Evolutionary conservation across 2,329 filamentous ascomycete genomes (phyloP), one percentile per base, ranked within the genome.

Genomic region (Zymoseptoria passerinii): DNA sequence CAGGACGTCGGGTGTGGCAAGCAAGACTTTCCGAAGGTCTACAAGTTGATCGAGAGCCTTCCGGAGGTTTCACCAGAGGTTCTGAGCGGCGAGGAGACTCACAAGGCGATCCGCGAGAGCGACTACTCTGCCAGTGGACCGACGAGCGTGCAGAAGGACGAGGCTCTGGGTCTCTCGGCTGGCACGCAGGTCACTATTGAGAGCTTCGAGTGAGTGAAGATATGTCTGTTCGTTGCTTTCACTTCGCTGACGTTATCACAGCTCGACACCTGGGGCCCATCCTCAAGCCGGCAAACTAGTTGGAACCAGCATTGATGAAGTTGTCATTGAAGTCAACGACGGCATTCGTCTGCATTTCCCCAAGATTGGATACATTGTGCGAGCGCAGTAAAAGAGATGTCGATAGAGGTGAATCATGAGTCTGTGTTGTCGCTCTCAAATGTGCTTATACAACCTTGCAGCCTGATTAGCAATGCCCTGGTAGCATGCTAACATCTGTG

Each of bases 281-380:
- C 67, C 67, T n/a, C 68, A 71, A 54, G 58, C 54, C 35, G 70
- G 70, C 48, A 71, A 65, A 52, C 61, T 71, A 13, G 51, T 71
- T 8, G 68, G 65, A 1, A 65, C 66, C 1, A 62, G 53, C 19
- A 49, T 57, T 18, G 55, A 67, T 35, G 68, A 70, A 55, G 55
- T 67, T 28, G 66, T 70, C 28, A 55, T 72, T 18, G 67, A 69
- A 51, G 55, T 69, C 44, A 68, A 66, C 27, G 63, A 66, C 60
- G 68, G 67, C 16, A 56, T 72, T 23, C 62, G 64, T 0, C 48
- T 75, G 23, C 74, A 76, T 54, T 76, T 75, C 57, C 74, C 75
- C 0, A 66, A 71, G 4, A 72, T 73, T 60, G 74, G 74, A 23
- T 75, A 74, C 59, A 65, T 69, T 48, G 62, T 70, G 8, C 59